phyloP scores from a whole-genome alignment of 73 alveolate species.

The Breviolum minutum region DNA sequence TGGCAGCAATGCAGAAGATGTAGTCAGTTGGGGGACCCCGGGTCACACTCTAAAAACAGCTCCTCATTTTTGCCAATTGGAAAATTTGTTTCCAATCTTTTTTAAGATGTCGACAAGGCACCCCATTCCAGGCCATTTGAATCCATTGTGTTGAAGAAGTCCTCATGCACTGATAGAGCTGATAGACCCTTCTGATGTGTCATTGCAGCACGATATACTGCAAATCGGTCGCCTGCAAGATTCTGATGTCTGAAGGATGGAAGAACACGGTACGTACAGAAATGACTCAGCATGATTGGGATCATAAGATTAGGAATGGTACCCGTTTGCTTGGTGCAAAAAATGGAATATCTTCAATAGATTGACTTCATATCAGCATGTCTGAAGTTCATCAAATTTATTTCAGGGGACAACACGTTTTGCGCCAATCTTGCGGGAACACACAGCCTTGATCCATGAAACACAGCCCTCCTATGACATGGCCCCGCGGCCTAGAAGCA shows the following conservation, averaged over 20 bases:
- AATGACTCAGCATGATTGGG: too few species aligned
- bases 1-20: too few species aligned
- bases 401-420: too few species aligned
- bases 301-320: too few species aligned
- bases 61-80: neutral
- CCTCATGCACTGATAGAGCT: neutral
- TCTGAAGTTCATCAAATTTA: too few species aligned
- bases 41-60: neutral
- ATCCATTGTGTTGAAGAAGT: neutral
- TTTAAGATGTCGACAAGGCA: neutral
- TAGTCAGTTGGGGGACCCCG: too few species aligned
- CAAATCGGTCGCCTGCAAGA: constrained; percentile 2
- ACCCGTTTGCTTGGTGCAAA: too few species aligned
- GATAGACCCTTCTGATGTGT: neutral
- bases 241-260: neutral
- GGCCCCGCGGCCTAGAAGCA: neutral
- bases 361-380: too few species aligned
- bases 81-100: neutral
- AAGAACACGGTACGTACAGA: neutral
- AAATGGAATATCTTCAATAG: too few species aligned
- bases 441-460: too few species aligned
- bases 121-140: neutral
- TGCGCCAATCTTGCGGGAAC: too few species aligned
- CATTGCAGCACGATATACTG: neutral
- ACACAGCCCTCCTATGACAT: neutral